Evolutionary conservation across 768 basidiomycete species (phyloP).

Genomic region (Coprinopsis strossmayeri): DNA sequence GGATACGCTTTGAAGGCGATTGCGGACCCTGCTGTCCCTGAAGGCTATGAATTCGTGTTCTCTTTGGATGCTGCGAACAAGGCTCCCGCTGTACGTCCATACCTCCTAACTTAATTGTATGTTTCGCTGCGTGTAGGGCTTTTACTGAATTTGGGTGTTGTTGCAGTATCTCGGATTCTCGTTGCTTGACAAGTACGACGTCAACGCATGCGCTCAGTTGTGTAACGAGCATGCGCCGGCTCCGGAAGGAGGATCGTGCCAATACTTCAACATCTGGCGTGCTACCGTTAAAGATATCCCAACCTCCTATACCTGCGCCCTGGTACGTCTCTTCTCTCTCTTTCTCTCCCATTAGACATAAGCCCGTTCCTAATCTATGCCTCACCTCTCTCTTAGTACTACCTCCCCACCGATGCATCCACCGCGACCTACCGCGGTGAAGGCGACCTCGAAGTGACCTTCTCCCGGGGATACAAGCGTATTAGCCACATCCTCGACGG

Average conservation of each 20-base stretch:
- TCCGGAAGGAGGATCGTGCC: conserved; percentile 35
- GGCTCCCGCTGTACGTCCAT: conserved; percentile 35
- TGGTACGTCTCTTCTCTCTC: conserved; percentile 26
- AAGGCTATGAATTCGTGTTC: conserved; percentile 39
- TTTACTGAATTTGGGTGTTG: no score
- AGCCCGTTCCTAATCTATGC: not conserved
- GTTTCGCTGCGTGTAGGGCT: no score
- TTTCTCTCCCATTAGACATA: not conserved
- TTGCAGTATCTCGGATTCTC: conserved; percentile 44
- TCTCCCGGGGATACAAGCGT: conserved; percentile 41
- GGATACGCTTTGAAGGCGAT: conserved; percentile 32
- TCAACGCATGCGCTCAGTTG: conserved; percentile 34
- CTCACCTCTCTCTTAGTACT: conserved; percentile 34
- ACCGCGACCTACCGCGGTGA: conserved; percentile 42
- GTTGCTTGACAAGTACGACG: conserved; percentile 41
- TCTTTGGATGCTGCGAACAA: conserved; percentile 43
- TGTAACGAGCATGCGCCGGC: conserved; percentile 39
- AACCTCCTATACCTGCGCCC: conserved; percentile 42
- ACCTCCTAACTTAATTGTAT: no score
- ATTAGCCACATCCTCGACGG: conserved; percentile 32
- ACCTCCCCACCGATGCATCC: conserved; percentile 32
- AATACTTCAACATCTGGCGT: conserved; percentile 50
- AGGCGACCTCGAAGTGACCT: conserved; percentile 36
- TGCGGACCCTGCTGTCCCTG: conserved; percentile 31
- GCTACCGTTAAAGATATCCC: conserved; percentile 37